Percentiles rank a stretch among this genome's conserved stretches.
Conservation (phyloP, 2,329 filamentous ascomycete species). For the Microsporum audouinii region DNA sequence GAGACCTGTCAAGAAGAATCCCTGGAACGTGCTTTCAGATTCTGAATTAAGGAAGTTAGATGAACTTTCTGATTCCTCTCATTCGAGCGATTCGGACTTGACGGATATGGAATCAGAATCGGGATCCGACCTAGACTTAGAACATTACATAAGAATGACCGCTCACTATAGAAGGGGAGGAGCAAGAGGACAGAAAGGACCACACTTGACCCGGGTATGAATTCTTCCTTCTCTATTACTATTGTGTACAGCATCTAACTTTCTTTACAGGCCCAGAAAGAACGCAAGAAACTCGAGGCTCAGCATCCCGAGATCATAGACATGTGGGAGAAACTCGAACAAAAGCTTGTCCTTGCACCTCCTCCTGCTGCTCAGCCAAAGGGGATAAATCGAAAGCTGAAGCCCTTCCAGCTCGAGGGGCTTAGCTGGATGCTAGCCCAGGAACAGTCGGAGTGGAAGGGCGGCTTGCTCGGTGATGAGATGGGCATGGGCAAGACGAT, state of each 20-base stretch:
- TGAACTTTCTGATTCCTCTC: not conserved
- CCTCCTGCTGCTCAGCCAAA: conserved; percentile 58
- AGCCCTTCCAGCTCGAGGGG: conserved; percentile 88
- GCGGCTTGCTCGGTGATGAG: conserved; percentile 86
- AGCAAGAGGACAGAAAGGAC: not conserved
- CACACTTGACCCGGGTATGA: conserved; percentile 6
- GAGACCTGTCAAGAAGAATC: not conserved
- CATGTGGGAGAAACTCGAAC: conserved; percentile 73
- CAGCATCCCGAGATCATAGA: conserved; percentile 67
- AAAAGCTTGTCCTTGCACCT: conserved; percentile 54
- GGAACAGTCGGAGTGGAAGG: conserved; percentile 74
- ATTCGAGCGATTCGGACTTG: not conserved
- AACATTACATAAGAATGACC: no score
- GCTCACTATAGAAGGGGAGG: no score
- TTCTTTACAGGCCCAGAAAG: conserved; percentile 30
- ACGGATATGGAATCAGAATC: not conserved
- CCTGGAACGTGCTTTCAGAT: not conserved
- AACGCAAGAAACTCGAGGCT: conserved; percentile 58
- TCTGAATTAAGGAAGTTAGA: not conserved
- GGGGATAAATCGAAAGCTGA: conserved; percentile 70
- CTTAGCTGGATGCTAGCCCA: conserved; percentile 90
- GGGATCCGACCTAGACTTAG: no score
- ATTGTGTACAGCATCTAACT: not conserved
- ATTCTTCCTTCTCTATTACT: not conserved
- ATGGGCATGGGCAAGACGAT: conserved; percentile 99